These are phyloP conservation scores for Fomitiporia mediterranea DNA, from an alignment of 1,284 basidiomycete genomes.

Conservation along the genomic window DNA sequence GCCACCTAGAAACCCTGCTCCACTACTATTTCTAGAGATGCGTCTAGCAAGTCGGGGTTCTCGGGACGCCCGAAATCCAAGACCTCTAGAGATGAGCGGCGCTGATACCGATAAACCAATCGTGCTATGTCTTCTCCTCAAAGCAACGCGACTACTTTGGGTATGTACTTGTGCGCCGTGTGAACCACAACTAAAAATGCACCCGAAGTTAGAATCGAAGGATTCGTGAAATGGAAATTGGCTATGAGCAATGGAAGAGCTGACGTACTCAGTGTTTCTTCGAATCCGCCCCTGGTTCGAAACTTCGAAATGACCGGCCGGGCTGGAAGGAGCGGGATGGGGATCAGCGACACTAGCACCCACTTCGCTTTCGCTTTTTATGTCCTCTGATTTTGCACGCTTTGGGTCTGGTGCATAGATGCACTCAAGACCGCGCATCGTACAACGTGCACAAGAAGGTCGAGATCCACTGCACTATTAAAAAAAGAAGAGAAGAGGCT, in stretches of 20 bases:
- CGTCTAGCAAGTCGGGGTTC: background rate
- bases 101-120: background rate
- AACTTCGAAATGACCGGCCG: background rate
- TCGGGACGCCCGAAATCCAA: background rate
- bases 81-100: background rate
- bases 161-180: background rate
- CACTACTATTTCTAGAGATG: background rate
- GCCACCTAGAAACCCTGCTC: background rate
- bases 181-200: conserved; percentile 4
- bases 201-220: background rate
- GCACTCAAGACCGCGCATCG: conserved; percentile 36
- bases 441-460: conserved; percentile 37
- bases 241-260: background rate
- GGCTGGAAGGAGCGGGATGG: background rate
- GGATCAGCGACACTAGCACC: background rate
- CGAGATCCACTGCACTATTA: conserved; percentile 39
- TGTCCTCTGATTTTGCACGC: background rate
- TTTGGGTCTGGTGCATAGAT: conserved; percentile 34
- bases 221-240: background rate
- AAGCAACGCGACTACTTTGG: background rate
- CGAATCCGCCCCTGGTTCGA: conserved; percentile 3
- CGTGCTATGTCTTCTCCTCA: conserved; percentile 9
- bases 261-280: conserved; percentile 18
- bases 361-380: background rate
- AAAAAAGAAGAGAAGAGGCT: background rate